Percentiles rank a stretch among this genome's conserved stretches.
phyloP scores from a whole-genome alignment of 2,329 filamentous ascomycete genomes.

The Talaromyces sp. region DNA sequence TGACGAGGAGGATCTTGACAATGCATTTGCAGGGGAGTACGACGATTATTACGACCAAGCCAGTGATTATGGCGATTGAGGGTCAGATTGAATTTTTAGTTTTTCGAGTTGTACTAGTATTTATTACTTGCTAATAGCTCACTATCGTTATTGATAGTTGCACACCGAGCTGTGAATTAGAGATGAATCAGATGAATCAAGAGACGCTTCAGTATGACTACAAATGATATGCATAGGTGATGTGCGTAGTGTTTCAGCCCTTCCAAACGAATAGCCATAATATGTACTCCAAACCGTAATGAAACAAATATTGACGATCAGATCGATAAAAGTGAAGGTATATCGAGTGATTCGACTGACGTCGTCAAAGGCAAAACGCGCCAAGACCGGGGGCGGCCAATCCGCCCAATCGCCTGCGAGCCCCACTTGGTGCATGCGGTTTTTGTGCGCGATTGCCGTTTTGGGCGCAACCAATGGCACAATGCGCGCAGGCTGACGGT shows the following conservation, averaged over 20 bases:
- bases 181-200: not conserved
- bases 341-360: not conserved
- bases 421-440: constrained; percentile 2
- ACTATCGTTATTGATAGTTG: not conserved
- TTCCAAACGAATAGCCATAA: not conserved
- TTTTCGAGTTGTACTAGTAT: not conserved
- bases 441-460: constrained; percentile 13
- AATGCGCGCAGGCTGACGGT: not conserved
- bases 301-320: not conserved
- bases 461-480: not conserved
- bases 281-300: not conserved
- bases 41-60: constrained; percentile 25
- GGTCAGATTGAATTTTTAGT: not conserved
- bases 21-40: constrained; percentile 34
- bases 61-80: not conserved
- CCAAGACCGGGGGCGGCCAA: not conserved
- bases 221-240: not conserved
- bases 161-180: too few relatives aligned
- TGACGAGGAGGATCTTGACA: constrained; percentile 26
- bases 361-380: not conserved
- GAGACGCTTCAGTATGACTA: not conserved
- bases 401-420: not conserved
- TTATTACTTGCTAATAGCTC: not conserved
- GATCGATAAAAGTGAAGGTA: not conserved
- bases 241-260: not conserved